phyloP scores from a whole-genome alignment of 2,329 filamentous ascomycete genomes.

The Amesomyces nigricolor region DNA sequence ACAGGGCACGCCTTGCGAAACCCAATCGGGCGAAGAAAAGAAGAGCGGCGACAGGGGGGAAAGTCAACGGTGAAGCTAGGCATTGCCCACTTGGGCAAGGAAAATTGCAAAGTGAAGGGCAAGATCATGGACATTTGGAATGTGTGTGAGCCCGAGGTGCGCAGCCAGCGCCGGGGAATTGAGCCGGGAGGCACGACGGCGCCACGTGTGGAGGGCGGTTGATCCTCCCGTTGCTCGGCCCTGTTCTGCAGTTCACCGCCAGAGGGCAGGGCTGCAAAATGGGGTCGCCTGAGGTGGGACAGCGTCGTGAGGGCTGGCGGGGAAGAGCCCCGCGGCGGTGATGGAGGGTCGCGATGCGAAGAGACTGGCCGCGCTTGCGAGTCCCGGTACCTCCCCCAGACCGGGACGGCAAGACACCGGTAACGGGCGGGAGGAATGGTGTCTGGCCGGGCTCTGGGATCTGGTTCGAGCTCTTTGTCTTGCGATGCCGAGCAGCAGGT shows the following conservation, averaged over 20 bases:
- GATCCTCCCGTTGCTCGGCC: not conserved
- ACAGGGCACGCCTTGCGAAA: not conserved
- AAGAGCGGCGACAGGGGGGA: not conserved
- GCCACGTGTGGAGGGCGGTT: not conserved
- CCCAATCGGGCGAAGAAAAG: not conserved
- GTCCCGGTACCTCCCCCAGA: not conserved
- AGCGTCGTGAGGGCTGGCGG: not conserved
- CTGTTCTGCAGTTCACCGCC: constrained; percentile 4
- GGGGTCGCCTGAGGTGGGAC: constrained; percentile 1
- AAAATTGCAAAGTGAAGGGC: too few relatives aligned
- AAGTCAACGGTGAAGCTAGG: not conserved
- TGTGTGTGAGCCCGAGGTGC: constrained; percentile 1
- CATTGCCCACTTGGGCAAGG: not conserved
- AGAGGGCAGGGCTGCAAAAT: not conserved
- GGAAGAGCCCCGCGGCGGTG: constrained; percentile 5
- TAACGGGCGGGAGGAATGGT: not conserved
- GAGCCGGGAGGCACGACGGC: not conserved
- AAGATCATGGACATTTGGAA: not conserved
- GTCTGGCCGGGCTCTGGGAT: not conserved
- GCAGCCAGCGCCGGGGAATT: constrained; percentile 1
- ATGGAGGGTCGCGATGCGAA: constrained; percentile 2
- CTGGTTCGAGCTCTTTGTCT: not conserved
- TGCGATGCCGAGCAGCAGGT: too few relatives aligned
- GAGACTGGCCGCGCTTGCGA: constrained; percentile 2
- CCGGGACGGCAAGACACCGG: not conserved